phyloP scores from a whole-genome alignment of 2,329 filamentous ascomycete genomes.

The Sphaerulina populicola region DNA sequence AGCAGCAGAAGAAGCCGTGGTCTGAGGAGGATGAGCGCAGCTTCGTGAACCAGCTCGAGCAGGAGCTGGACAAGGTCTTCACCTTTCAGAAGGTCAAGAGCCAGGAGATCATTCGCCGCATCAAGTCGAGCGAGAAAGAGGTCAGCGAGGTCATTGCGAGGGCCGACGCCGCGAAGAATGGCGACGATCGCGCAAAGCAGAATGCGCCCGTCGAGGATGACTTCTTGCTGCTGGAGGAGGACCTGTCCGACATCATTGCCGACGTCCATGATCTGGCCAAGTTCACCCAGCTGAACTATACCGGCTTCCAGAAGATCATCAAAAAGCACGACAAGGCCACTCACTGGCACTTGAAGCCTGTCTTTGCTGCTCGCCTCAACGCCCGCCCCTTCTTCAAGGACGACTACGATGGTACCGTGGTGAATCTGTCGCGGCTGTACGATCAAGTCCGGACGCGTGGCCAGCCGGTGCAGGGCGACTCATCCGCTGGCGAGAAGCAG shows the following conservation, averaged over 20 bases:
- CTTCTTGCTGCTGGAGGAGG: conserved; percentile 86
- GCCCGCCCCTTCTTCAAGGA: conserved; percentile 98
- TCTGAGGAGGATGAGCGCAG: conserved; percentile 81
- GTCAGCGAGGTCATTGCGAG: conserved; percentile 78
- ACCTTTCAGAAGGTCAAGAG: conserved; percentile 96
- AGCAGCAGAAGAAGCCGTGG: conserved; percentile 56
- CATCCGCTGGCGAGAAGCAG: conserved; percentile 79
- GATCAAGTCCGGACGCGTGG: conserved; percentile 89
- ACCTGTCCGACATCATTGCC: conserved; percentile 94
- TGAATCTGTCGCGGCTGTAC: conserved; percentile 90
- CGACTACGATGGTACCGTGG: conserved; percentile 92
- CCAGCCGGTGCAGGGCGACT: conserved; percentile 85
- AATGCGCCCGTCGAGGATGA: conserved; percentile 70
- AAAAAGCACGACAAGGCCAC: conserved; percentile 99
- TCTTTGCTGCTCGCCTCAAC: conserved; percentile 91
- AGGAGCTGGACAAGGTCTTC: conserved; percentile 93
- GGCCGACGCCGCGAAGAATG: conserved; percentile 45
- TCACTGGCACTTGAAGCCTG: conserved; percentile 81
- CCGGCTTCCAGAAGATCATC: conserved; percentile 98
- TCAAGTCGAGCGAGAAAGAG: conserved; percentile 78
- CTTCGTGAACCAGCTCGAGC: conserved; percentile 80
- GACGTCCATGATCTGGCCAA: conserved; percentile 97
- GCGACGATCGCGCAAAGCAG: conserved; percentile 30
- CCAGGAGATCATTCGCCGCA: conserved; percentile 86
- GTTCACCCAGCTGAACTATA: conserved; percentile 97